Conservation (phyloP, 805 yeast species). For the Scheffersomyces ergatensis region DNA sequence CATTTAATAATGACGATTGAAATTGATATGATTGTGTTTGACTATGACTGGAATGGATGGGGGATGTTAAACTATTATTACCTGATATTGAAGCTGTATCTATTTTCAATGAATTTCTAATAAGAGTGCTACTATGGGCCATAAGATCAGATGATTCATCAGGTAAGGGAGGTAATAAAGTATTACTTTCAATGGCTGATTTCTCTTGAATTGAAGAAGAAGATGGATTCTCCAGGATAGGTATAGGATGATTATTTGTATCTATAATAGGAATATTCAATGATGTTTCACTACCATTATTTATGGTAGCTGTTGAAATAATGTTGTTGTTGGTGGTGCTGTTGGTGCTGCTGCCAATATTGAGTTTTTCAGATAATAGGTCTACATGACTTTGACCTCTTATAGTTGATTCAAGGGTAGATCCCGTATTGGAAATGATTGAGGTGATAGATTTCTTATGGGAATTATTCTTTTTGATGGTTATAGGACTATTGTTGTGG, state of each 20-base stretch:
- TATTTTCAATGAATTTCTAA: neutral
- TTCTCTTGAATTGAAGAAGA: neutral
- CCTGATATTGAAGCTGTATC: neutral
- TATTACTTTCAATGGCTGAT: slow-evolving; percentile 10
- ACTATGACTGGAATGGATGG: neutral
- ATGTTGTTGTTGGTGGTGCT: too few species aligned
- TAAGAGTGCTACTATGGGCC: neutral
- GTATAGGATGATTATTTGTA: neutral
- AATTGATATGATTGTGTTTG: too few species aligned
- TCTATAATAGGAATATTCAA: neutral
- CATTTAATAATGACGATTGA: neutral
- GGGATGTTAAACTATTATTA: neutral
- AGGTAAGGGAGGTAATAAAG: slow-evolving; percentile 29
- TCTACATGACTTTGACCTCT: neutral
- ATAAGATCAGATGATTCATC: slow-evolving; percentile 12
- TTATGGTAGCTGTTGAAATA: neutral
- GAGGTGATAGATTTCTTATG: neutral
- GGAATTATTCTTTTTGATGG: neutral
- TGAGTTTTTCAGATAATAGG: too few species aligned
- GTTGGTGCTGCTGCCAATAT: too few species aligned
- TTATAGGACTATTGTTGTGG: too few species aligned
- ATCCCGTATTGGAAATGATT: neutral
- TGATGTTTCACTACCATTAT: neutral
- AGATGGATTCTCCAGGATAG: too few species aligned
- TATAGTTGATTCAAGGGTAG: neutral